Conservation (phyloP, 2,329 filamentous ascomycete species). For the Periconia sp. region DNA sequence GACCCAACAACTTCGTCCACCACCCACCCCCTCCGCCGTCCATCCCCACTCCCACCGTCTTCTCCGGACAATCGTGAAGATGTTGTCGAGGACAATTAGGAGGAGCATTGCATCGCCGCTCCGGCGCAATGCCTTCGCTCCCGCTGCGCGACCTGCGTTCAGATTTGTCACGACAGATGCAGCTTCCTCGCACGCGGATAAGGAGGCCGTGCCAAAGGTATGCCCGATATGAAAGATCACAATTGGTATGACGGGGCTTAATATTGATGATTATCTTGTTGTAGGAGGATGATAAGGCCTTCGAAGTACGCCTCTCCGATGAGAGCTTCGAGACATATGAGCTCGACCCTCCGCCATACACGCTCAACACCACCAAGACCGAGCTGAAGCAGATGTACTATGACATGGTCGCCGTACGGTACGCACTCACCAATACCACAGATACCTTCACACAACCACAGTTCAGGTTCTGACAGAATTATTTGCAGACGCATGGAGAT, state of each 20-base stretch:
- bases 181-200: conserved; percentile 87
- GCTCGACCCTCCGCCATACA: conserved; percentile 94
- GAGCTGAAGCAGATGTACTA: conserved; percentile 99
- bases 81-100: conserved; percentile 50
- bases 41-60: conserved; percentile 18
- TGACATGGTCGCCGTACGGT: conserved; percentile 95
- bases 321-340: conserved; percentile 99
- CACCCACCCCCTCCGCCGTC: conserved; percentile 24
- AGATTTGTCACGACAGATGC: conserved; percentile 94
- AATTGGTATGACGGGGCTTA: conserved; percentile 3
- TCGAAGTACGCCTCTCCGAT: conserved; percentile 90
- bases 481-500: conserved; percentile 92
- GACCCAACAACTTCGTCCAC: conserved; percentile 22
- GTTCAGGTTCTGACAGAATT: conserved; percentile 10
- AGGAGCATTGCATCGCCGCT: conserved; percentile 47
- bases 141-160: conserved; percentile 42
- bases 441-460: neutral
- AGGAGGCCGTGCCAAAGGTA: conserved; percentile 72
- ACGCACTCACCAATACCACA: conserved; percentile 48
- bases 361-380: conserved; percentile 92
- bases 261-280: conserved; percentile 26
- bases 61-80: conserved; percentile 32
- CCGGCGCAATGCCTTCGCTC: conserved; percentile 45
- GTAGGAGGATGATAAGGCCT: conserved; percentile 91
- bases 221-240: conserved; percentile 30